Evolutionary conservation across 83 land plant species (phyloP).

Genomic region (Picea engelmannii): DNA sequence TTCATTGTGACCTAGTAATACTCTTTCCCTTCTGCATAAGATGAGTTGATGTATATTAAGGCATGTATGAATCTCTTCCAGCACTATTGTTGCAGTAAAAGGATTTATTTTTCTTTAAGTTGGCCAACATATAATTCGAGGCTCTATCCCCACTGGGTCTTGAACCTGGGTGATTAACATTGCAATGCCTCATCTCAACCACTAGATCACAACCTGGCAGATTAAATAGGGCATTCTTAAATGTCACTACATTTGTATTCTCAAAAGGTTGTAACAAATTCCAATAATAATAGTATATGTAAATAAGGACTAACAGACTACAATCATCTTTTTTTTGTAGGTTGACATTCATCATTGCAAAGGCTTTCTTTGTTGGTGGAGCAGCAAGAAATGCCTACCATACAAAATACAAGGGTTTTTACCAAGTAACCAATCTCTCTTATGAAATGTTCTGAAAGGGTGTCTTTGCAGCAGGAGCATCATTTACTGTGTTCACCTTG

Average conservation of each 20-base stretch:
- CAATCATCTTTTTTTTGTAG: constrained; percentile 34
- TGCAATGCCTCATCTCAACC: no score
- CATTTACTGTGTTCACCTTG: constrained; percentile 76
- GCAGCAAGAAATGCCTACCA: constrained; percentile 34
- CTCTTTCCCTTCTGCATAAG: not conserved
- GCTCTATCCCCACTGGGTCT: no score
- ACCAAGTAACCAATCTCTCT: constrained; percentile 17
- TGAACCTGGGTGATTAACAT: no score
- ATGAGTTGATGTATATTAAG: not conserved
- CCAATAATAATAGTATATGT: no score
- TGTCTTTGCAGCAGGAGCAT: constrained; percentile 82
- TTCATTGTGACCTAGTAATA: constrained; percentile 45
- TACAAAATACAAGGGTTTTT: constrained; percentile 27
- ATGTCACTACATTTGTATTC: no score
- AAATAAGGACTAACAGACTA: constrained; percentile 4
- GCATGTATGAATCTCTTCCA: not conserved
- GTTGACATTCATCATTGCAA: constrained; percentile 30
- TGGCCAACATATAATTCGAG: no score
- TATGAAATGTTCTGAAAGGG: constrained; percentile 77
- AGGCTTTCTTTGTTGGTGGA: constrained; percentile 71
- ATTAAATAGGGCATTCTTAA: no score
- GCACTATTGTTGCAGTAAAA: no score
- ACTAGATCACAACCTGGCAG: no score
- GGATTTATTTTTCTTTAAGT: no score
- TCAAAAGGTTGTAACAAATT: no score